Evolutionary conservation across 805 yeast species (phyloP).

Genomic region (Lipomyces japonicus): DNA sequence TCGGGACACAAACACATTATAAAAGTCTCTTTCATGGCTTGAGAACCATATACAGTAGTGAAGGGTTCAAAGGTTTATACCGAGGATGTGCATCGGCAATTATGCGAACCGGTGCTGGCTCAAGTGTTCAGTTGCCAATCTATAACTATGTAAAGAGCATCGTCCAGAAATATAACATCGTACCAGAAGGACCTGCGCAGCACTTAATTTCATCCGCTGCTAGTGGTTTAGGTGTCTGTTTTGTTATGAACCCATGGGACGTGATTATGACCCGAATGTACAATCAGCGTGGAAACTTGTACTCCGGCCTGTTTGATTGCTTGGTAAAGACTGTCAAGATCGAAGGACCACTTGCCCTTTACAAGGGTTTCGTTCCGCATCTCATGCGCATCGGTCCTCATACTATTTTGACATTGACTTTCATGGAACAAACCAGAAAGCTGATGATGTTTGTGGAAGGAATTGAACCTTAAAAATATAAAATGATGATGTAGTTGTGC

Average conservation of each 20-base stretch:
- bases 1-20: conserved; percentile 93
- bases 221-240: conserved; percentile 88
- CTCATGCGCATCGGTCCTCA: conserved; percentile 91
- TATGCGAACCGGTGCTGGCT: conserved; percentile 91
- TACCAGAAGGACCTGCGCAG: conserved; percentile 60
- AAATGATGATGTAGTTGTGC: not conserved
- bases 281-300: conserved; percentile 75
- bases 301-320: conserved; percentile 87
- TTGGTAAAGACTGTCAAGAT: conserved; percentile 69
- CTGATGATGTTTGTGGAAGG: conserved; percentile 46
- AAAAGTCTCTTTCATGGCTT: conserved; percentile 66
- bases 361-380: conserved; percentile 95
- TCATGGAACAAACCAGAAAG: conserved; percentile 93
- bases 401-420: conserved; percentile 73
- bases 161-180: conserved; percentile 50
- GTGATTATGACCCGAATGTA: conserved; percentile 91
- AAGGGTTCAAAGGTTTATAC: conserved; percentile 75
- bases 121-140: conserved; percentile 90
- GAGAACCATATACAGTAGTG: conserved; percentile 53
- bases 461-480: not conserved
- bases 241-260: conserved; percentile 98
- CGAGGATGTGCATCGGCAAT: conserved; percentile 95
- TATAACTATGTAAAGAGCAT: conserved; percentile 72
- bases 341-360: conserved; percentile 85
- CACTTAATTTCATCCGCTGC: conserved; percentile 71